Evolutionary conservation across 2,329 filamentous ascomycete species (phyloP).

Genomic region (Acephala macrosclerotiorum): DNA sequence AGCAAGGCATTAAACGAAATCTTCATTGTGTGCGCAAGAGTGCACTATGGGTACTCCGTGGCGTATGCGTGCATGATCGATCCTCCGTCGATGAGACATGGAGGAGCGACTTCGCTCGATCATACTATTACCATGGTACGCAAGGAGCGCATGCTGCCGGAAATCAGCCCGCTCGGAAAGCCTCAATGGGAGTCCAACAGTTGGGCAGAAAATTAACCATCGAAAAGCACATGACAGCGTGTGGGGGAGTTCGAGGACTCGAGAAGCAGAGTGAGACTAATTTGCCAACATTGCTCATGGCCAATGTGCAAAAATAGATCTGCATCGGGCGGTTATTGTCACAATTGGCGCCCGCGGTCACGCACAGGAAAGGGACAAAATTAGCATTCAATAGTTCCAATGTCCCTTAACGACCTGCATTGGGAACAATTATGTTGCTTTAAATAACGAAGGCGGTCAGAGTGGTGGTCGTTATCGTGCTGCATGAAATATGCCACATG

Average conservation of each 20-base stretch:
- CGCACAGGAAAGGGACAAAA: slow-evolving; percentile 30
- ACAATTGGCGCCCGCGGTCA: slow-evolving; percentile 7
- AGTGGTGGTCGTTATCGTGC: background rate
- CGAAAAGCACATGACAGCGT: background rate
- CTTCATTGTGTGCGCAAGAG: slow-evolving; percentile 7
- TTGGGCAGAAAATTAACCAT: background rate
- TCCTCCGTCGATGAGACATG: slow-evolving; percentile 11
- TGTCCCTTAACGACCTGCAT: slow-evolving; percentile 21
- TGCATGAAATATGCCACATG: slow-evolving; percentile 11
- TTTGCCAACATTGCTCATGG: slow-evolving; percentile 1
- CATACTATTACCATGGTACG: background rate
- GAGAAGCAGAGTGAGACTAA: slow-evolving; percentile 6
- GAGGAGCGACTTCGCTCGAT: background rate
- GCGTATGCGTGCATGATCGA: background rate
- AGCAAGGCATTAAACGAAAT: slow-evolving; percentile 11
- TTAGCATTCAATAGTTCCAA: slow-evolving; percentile 33
- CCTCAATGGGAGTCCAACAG: background rate
- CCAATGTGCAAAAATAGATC: slow-evolving; percentile 38
- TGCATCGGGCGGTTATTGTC: slow-evolving; percentile 36
- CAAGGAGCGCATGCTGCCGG: slow-evolving; percentile 7
- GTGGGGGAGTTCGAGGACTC: background rate
- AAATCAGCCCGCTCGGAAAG: slow-evolving; percentile 4
- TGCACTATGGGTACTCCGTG: slow-evolving; percentile 3
- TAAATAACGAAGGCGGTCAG: slow-evolving; percentile 34
- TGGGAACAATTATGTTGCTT: slow-evolving; percentile 39